Conservation (phyloP, 2,329 filamentous ascomycete species). For the Decorospora gaudefroyi region DNA sequence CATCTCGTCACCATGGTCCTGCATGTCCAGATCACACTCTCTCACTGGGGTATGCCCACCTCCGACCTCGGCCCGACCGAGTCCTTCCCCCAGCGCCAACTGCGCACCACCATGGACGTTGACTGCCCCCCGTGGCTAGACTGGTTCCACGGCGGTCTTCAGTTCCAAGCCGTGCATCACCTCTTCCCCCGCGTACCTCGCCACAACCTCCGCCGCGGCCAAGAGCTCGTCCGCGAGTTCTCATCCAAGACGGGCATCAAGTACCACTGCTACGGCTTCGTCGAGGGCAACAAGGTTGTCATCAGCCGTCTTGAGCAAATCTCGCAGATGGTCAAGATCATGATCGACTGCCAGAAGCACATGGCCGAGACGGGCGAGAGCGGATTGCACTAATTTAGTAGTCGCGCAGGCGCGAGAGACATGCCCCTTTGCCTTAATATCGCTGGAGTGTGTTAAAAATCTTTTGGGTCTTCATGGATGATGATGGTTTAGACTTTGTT, state of each 20-base stretch:
- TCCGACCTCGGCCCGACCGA: conserved; percentile 81
- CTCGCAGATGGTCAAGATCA: conserved; percentile 71
- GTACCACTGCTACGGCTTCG: conserved; percentile 84
- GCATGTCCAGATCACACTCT: conserved; percentile 88
- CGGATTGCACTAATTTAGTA: conserved; percentile 35
- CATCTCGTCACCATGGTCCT: conserved; percentile 80
- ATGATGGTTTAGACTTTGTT: too few species aligned
- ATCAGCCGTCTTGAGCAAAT: conserved; percentile 77
- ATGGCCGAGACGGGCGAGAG: conserved; percentile 49
- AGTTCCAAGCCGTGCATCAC: conserved; percentile 89
- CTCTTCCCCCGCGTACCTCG: conserved; percentile 81
- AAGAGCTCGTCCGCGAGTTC: conserved; percentile 77
- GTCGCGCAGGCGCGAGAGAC: conserved; percentile 12
- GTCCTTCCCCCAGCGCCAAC: conserved; percentile 87
- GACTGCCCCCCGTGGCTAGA: conserved; percentile 86
- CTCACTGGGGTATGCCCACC: conserved; percentile 93
- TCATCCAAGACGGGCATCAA: conserved; percentile 81
- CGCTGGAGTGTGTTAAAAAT: too few species aligned
- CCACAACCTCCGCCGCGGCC: conserved; percentile 77
- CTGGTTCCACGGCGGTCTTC: conserved; percentile 84
- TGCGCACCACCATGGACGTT: conserved; percentile 92
- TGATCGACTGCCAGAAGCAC: conserved; percentile 46
- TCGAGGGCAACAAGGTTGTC: conserved; percentile 80
- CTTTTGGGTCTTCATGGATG: too few species aligned
- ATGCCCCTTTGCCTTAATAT: not conserved